Percentiles rank a stretch among this genome's conserved stretches.
These are phyloP conservation scores for Pittosporum tobira DNA, from an alignment of 129 eudicot genomes.

Conservation along the genomic window DNA sequence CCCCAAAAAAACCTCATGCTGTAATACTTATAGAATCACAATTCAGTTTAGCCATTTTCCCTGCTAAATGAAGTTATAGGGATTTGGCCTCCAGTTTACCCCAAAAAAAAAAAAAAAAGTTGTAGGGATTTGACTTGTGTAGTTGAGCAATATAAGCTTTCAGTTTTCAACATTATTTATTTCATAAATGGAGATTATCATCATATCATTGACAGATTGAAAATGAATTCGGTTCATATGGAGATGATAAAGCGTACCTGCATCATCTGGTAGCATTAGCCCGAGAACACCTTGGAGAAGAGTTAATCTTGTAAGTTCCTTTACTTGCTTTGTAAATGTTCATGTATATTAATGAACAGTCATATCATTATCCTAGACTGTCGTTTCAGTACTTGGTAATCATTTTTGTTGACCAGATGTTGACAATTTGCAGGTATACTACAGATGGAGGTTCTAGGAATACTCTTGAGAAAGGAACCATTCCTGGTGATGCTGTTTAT, in stretches of 20 bases:
- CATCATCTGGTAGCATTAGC: constrained; percentile 72
- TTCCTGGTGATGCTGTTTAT: constrained; percentile 57
- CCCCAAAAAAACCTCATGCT: too few species aligned
- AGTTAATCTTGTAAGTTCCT: constrained; percentile 54
- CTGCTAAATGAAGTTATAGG: neutral
- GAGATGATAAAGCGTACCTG: constrained; percentile 72
- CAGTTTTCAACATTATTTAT: neutral
- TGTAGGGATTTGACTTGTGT: neutral
- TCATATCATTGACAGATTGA: constrained; percentile 88
- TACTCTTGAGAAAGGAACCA: constrained; percentile 74
- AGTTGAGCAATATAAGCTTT: neutral
- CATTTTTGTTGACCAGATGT: neutral
- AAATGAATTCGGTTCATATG: constrained; percentile 91
- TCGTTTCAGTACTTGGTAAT: too few species aligned
- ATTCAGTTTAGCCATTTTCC: too few species aligned
- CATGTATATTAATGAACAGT: neutral
- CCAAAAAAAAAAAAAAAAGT: too few species aligned
- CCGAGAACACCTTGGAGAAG: constrained; percentile 71
- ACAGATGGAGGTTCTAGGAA: constrained; percentile 88
- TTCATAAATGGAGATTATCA: constrained; percentile 4
- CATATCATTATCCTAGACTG: too few species aligned
- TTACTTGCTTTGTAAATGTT: neutral
- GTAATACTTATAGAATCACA: too few species aligned
- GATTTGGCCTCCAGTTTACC: too few species aligned
- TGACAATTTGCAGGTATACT: constrained; percentile 53